A percentile compares a stretch with the other conserved stretches of the same genome.
Conservation (phyloP, 805 yeast species). For the Ogataea corticis region DNA sequence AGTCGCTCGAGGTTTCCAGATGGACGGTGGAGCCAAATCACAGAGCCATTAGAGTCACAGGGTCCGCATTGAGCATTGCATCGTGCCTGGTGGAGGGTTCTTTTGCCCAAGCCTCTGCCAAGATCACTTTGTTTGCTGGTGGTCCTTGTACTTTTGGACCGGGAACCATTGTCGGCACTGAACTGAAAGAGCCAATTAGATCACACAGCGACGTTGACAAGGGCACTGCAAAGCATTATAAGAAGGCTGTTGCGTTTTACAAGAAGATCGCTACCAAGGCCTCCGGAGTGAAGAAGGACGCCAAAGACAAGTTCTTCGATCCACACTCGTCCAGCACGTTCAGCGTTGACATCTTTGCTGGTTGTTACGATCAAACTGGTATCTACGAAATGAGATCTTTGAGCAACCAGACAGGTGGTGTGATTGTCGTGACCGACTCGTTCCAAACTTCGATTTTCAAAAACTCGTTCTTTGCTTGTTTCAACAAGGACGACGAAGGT, state of each 20-base stretch:
- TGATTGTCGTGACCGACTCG: constrained; percentile 82
- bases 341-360: constrained; percentile 87
- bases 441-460: constrained; percentile 94
- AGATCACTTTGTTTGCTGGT: constrained; percentile 86
- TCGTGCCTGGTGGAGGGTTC: constrained; percentile 77
- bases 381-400: constrained; percentile 89
- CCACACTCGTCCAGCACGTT: constrained; percentile 57
- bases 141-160: constrained; percentile 97
- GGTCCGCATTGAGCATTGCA: constrained; percentile 88
- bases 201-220: constrained; percentile 96
- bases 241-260: constrained; percentile 82
- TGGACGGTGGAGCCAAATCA: constrained; percentile 87
- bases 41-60: constrained; percentile 89
- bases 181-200: constrained; percentile 92
- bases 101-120: constrained; percentile 82
- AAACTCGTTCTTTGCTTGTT: constrained; percentile 85
- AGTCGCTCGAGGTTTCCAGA: constrained; percentile 55
- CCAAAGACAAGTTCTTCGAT: constrained; percentile 38
- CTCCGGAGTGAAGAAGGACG: constrained; percentile 44
- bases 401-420: constrained; percentile 88
- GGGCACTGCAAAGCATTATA: constrained; percentile 83
- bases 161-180: constrained; percentile 89
- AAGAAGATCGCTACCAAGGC: constrained; percentile 72
- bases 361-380: constrained; percentile 96
- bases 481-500: constrained; percentile 85